phyloP scores from a whole-genome alignment of 331 rosid genomes.

The Acacia concinna region DNA sequence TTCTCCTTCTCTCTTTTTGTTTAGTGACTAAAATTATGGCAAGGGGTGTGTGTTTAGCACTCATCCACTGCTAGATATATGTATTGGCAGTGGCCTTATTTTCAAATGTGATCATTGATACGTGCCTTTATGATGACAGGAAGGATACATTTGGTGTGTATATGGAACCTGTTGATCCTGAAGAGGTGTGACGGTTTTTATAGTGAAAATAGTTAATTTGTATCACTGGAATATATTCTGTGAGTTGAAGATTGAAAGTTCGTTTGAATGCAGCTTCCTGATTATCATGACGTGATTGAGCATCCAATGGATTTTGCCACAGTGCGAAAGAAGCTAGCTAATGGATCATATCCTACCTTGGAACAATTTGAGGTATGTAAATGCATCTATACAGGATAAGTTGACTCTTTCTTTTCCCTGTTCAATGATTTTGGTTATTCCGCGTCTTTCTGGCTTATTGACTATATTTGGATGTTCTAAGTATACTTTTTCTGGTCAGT shows the following conservation, averaged over 20 bases:
- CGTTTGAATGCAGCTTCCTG: conserved; percentile 78
- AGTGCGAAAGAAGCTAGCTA: conserved; percentile 72
- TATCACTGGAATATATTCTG: conserved; percentile 26
- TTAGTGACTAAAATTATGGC: not conserved
- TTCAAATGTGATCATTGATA: conserved; percentile 15
- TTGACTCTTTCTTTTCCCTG: not conserved
- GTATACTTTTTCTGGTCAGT: not conserved
- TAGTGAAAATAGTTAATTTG: conserved; percentile 22
- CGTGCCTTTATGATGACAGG: conserved; percentile 61
- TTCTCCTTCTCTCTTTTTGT: conserved; percentile 20
- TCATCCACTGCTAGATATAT: conserved; percentile 15
- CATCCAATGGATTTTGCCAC: conserved; percentile 97
- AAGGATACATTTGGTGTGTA: conserved; percentile 87
- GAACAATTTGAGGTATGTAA: conserved; percentile 81
- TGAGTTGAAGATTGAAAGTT: conserved; percentile 34
- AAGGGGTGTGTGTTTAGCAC: not conserved
- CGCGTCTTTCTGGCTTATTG: not conserved
- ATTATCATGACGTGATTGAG: conserved; percentile 84
- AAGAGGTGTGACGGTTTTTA: conserved; percentile 64
- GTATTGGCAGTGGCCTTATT: conserved; percentile 7
- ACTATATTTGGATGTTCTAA: conserved; percentile 14
- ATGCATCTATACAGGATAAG: conserved; percentile 5
- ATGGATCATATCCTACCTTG: conserved; percentile 68
- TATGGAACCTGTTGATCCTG: conserved; percentile 96
- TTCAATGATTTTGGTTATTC: conserved; percentile 14